Percentiles rank a stretch among this genome's conserved stretches.
Conservation (phyloP, 225 moss, liverwort and hornwort genomes). For the Marchantia paleacea region DNA sequence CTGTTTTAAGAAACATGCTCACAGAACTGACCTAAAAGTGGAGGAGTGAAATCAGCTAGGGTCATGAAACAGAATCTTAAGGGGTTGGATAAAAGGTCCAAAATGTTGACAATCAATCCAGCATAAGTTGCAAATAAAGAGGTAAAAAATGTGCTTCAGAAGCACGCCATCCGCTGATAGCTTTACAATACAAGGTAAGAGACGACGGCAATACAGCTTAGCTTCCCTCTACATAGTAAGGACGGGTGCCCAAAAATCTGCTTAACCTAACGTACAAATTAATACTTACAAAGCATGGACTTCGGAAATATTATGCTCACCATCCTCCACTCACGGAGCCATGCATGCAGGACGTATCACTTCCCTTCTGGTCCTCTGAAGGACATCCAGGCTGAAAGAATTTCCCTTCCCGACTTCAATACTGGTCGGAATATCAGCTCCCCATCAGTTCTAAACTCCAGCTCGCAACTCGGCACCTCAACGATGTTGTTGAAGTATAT, state of each 20-base stretch:
- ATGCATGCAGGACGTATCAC: not conserved
- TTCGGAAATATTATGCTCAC: not conserved
- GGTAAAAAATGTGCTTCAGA: not conserved
- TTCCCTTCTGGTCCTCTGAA: not conserved
- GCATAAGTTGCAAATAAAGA: not conserved
- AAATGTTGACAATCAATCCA: not conserved
- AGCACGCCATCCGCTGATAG: not conserved
- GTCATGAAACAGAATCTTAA: not conserved
- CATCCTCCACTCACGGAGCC: not conserved
- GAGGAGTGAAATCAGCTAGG: slow-evolving; percentile 6
- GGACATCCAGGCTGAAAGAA: not conserved
- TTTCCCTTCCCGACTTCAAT: not conserved
- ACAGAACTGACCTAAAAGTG: not conserved
- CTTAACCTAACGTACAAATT: not conserved
- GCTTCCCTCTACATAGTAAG: not conserved
- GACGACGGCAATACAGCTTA: not conserved
- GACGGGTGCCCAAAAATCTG: not conserved
- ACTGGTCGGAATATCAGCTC: not conserved
- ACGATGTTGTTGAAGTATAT: slow-evolving; percentile 56
- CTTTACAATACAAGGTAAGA: not conserved
- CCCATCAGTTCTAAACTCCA: not conserved
- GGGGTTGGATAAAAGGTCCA: not conserved
- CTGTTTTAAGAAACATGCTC: not conserved
- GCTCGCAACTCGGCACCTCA: slow-evolving; percentile 3
- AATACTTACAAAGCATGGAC: slow-evolving; percentile 6